Evolutionary conservation across 106 monocot genomes (phyloP).

Genomic region (Iris macrosiphon): DNA sequence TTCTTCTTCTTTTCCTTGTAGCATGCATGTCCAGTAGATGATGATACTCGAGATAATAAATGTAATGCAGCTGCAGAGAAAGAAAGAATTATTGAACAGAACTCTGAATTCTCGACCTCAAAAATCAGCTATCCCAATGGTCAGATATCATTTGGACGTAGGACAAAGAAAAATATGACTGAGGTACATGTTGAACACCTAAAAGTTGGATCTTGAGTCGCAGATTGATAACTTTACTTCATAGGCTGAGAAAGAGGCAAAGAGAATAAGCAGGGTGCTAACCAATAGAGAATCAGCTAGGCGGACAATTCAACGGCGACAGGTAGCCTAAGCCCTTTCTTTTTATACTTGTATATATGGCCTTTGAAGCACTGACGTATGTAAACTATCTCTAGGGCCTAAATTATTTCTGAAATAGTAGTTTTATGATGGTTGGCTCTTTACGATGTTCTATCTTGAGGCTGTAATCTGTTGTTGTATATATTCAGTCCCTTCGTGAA

Average conservation of each 20-base stretch:
- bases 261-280: slow-evolving; percentile 53
- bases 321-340: no score
- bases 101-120: slow-evolving; percentile 8
- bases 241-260: slow-evolving; percentile 82
- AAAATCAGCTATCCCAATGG: slow-evolving; percentile 10
- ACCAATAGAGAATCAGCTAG: slow-evolving; percentile 95
- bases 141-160: slow-evolving; percentile 11
- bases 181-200: slow-evolving; percentile 36
- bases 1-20: no score
- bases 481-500: slow-evolving; percentile 51
- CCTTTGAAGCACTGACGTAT: no score
- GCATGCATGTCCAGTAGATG: neutral
- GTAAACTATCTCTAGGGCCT: no score
- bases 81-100: slow-evolving; percentile 4
- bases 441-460: no score
- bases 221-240: slow-evolving; percentile 7
- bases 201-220: neutral
- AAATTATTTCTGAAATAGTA: no score
- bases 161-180: slow-evolving; percentile 35
- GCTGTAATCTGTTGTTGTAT: no score
- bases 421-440: neutral
- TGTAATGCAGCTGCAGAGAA: neutral
- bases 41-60: slow-evolving; percentile 3
- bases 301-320: slow-evolving; percentile 77
- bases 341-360: no score